Evolutionary conservation across 768 basidiomycete species (phyloP).

Genomic region (Lyophyllum atratum): DNA sequence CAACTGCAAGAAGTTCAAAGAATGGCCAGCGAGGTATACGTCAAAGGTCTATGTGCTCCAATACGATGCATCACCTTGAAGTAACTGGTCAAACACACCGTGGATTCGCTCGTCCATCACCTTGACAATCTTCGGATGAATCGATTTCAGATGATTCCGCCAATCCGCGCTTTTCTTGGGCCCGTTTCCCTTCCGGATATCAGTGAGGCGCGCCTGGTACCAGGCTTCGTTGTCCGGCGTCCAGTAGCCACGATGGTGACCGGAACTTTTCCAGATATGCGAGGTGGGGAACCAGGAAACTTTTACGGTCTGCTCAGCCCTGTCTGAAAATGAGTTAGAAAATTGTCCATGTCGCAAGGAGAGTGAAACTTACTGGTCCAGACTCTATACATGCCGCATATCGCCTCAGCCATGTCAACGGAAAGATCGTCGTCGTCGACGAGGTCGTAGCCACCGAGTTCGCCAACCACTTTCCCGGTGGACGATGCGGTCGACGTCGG

Average conservation of each 20-base stretch:
- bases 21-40: background rate
- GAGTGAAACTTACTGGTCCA: constrained; percentile 2
- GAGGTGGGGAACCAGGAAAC: background rate
- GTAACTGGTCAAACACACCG: background rate
- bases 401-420: background rate
- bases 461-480: background rate
- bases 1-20: no score
- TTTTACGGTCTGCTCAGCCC: background rate
- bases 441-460: background rate
- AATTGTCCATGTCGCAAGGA: background rate
- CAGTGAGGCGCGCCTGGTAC: background rate
- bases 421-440: constrained; percentile 1
- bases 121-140: background rate
- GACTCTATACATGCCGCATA: constrained; percentile 1
- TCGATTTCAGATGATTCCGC: background rate
- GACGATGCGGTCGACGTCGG: background rate
- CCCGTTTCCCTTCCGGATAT: background rate
- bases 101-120: background rate
- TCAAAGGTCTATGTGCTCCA: background rate
- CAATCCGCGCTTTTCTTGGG: background rate
- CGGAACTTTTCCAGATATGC: background rate
- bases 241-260: background rate
- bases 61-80: background rate
- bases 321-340: no score
- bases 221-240: background rate